These are phyloP conservation scores for Zizania latifolia DNA, from an alignment of 176 grass and related monocot genomes.

Conservation along the genomic window DNA sequence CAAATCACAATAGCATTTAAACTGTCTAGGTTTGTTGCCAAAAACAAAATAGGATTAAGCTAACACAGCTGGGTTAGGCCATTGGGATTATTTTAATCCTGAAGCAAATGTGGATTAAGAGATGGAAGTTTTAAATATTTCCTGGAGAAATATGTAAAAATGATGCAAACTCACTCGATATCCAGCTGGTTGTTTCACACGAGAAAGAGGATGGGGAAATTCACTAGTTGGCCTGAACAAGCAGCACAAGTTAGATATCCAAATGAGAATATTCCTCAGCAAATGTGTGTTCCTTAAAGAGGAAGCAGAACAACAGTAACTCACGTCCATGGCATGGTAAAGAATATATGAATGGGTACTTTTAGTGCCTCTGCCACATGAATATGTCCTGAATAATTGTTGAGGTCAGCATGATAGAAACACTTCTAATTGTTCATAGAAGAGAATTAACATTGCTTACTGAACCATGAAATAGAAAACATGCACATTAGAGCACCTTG, in stretches of 20 bases:
- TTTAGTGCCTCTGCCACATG: conserved; percentile 90
- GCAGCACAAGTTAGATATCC: conserved; percentile 22
- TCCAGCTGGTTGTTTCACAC: conserved; percentile 79
- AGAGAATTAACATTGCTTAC: not conserved
- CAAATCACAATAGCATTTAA: not conserved
- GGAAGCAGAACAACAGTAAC: conserved; percentile 32
- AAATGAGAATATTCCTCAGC: conserved; percentile 22
- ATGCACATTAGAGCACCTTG: not conserved
- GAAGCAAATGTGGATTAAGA: not conserved
- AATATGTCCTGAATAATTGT: conserved; percentile 69
- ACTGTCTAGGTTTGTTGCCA: not conserved
- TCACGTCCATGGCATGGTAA: conserved; percentile 99
- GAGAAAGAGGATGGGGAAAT: conserved; percentile 96
- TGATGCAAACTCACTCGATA: conserved; percentile 61
- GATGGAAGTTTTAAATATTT: not conserved
- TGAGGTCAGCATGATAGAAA: conserved; percentile 36
- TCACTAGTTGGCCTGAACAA: conserved; percentile 89
- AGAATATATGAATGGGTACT: conserved; percentile 97
- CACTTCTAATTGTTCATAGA: conserved; percentile 5
- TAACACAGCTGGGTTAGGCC: not conserved
- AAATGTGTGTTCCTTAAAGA: conserved; percentile 17
- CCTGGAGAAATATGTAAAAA: conserved; percentile 3
- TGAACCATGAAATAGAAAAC: not conserved
- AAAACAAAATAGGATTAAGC: not conserved
- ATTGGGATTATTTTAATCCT: not conserved